These are phyloP conservation scores for Aspergillus clavatus DNA, from an alignment of 2,329 filamentous ascomycete species.

Conservation along the genomic window DNA sequence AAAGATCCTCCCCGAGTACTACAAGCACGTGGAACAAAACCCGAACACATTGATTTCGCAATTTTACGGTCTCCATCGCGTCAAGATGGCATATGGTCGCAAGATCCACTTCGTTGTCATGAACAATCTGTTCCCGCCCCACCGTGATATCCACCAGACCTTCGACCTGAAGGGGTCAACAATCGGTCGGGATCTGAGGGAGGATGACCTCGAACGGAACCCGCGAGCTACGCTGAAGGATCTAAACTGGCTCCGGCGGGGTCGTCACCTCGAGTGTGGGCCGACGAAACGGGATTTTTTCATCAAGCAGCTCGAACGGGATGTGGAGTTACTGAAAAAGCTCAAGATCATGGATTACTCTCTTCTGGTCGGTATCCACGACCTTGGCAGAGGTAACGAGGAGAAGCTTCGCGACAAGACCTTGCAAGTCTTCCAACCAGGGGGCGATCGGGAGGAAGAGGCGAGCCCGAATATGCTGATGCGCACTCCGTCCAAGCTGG, in stretches of 20 bases:
- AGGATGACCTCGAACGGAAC: constrained; percentile 82
- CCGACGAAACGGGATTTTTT: constrained; percentile 84
- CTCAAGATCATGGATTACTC: constrained; percentile 99
- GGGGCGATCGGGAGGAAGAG: constrained; percentile 64
- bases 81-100: constrained; percentile 96
- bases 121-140: constrained; percentile 98
- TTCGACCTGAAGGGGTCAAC: constrained; percentile 97
- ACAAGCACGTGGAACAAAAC: constrained; percentile 84
- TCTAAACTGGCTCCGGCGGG: constrained; percentile 86
- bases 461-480: constrained; percentile 62
- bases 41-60: constrained; percentile 96
- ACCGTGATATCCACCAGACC: constrained; percentile 93
- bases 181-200: constrained; percentile 82
- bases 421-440: constrained; percentile 87
- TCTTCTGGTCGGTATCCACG: constrained; percentile 88
- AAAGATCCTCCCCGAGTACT: constrained; percentile 72
- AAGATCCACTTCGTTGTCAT: constrained; percentile 99
- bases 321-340: constrained; percentile 79
- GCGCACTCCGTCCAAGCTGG: constrained; percentile 87
- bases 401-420: constrained; percentile 90
- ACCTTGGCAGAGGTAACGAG: constrained; percentile 83
- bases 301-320: constrained; percentile 78
- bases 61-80: constrained; percentile 93
- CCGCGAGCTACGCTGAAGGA: constrained; percentile 93
- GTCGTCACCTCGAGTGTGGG: constrained; percentile 81